Evolutionary conservation across 139 green algal species (phyloP), one percentile per base, ranked within the genome.

Genomic region (Coccomyxa sp.): DNA sequence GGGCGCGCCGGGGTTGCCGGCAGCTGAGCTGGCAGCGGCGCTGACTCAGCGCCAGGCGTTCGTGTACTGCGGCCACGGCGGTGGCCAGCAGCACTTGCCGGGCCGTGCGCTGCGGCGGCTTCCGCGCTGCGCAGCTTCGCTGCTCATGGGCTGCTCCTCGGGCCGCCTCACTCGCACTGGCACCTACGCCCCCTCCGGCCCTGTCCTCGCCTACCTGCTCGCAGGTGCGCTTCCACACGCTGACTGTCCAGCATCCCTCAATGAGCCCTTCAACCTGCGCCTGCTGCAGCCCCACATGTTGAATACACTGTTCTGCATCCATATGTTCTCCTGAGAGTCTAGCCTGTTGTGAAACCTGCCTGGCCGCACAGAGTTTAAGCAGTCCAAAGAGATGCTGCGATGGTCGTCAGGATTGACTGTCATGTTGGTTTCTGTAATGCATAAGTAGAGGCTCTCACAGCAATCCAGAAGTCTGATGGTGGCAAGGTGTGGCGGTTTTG

Each of bases 91-190:
- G 88, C 95, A 95, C 83, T 81, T 98, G 74, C 87, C 91, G 18
- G 67, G 86, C 27, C 76, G 77, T 21, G 57, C 59, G 25, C 80
- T 98, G 83, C 88, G 92, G 16, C 84, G 84, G 27, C 90, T 97
- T 79, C 84, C 80, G 13, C 30, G 83, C 57, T 96, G 92, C 86
- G 90, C 94, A 58, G 86, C 82, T 63, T 78, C 83, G 0, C 84
- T 98, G 86, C 89, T 98, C 23, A 97, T 98, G 94, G 96, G 96
- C 67, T 98, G 96, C 90, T 97, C 92, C 89, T 97, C 93, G 79
- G 96, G 93, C 16, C 86, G 91, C 79, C 87, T 98, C 74, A 71
- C 79, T 1, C 58, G 30, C 27, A 57, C 30, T 13, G 82, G 88
- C 32, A 60, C 38, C 68, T 98, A 96, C 83, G 93, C 95, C 67